phyloP scores from a whole-genome alignment of 2,329 filamentous ascomycete genomes.

The Paecilomyces sp. region DNA sequence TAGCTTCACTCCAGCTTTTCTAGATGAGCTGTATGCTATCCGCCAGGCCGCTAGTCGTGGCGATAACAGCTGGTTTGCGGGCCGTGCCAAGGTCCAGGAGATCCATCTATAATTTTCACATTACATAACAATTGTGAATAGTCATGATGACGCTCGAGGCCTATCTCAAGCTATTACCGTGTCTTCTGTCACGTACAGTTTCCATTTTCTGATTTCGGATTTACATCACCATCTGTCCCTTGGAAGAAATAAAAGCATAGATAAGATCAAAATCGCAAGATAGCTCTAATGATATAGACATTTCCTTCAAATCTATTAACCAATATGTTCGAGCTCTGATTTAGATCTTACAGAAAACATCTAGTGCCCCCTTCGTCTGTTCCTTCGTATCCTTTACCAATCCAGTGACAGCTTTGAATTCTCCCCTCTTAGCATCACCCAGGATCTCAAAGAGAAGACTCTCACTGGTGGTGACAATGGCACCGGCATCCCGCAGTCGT shows the following conservation, averaged over 20 bases:
- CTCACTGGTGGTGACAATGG: slow-evolving; percentile 78
- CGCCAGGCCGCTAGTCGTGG: slow-evolving; percentile 25
- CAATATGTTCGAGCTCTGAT: no score
- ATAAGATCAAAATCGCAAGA: not conserved
- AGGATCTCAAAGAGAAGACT: slow-evolving; percentile 83
- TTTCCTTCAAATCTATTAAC: not conserved
- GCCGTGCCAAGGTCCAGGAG: slow-evolving; percentile 29
- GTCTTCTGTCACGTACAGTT: no score
- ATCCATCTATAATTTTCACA: slow-evolving; percentile 16
- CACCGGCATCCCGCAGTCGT: slow-evolving; percentile 67
- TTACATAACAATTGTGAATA: not conserved
- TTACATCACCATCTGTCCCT: not conserved
- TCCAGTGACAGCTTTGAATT: slow-evolving; percentile 64
- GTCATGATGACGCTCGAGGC: not conserved
- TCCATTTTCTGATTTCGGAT: not conserved
- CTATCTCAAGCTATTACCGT: no score
- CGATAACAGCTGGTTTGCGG: slow-evolving; percentile 26
- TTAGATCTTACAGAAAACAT: slow-evolving; percentile 57
- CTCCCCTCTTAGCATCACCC: slow-evolving; percentile 66
- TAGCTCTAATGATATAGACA: not conserved
- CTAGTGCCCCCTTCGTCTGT: slow-evolving; percentile 63
- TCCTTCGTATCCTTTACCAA: slow-evolving; percentile 71
- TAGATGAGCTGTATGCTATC: slow-evolving; percentile 59
- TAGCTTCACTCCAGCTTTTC: slow-evolving; percentile 75
- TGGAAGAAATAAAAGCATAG: not conserved